These are phyloP conservation scores for Cutaneotrichosporon spelunceum DNA, from an alignment of 1,284 basidiomycete genomes.

Conservation along the genomic window DNA sequence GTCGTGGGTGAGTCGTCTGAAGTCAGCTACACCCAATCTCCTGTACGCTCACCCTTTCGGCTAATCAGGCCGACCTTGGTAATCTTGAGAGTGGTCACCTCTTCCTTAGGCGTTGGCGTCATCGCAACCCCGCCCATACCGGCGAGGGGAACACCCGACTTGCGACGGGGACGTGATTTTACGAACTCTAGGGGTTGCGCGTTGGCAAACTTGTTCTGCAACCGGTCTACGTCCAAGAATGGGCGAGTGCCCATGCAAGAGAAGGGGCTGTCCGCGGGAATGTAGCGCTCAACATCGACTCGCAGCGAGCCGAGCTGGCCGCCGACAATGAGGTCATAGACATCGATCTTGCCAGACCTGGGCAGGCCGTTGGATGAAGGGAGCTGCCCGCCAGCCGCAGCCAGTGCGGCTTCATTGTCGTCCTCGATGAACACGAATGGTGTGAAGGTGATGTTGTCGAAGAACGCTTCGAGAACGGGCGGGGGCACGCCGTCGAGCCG, in stretches of 20 bases:
- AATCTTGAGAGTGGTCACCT: conserved; percentile 61
- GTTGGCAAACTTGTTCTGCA: conserved; percentile 67
- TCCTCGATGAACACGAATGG: conserved; percentile 82
- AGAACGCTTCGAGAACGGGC: conserved; percentile 87
- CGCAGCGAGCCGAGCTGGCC: conserved; percentile 70
- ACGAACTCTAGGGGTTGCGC: conserved; percentile 64
- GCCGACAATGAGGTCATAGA: conserved; percentile 84
- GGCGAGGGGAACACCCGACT: conserved; percentile 14
- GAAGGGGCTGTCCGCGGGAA: conserved; percentile 70
- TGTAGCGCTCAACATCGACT: conserved; percentile 64
- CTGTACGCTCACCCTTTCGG: conserved; percentile 60
- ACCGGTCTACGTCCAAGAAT: conserved; percentile 65
- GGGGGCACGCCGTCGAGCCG: conserved; percentile 76
- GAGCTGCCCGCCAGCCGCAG: conserved; percentile 9
- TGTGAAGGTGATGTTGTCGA: conserved; percentile 91
- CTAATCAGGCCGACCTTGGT: conserved; percentile 77
- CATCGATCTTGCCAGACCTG: conserved; percentile 68
- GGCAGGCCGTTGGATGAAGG: not conserved
- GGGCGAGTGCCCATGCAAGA: conserved; percentile 68
- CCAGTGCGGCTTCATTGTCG: conserved; percentile 23
- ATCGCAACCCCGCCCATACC: not conserved
- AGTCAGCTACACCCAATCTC: not conserved
- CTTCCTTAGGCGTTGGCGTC: conserved; percentile 19
- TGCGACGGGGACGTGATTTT: conserved; percentile 19
- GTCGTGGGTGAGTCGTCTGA: conserved; percentile 69